A percentile compares a stretch with the other conserved stretches of the same genome.
These are phyloP conservation scores for Calamus simplicifolius DNA, from an alignment of 176 grass and related monocot species.

Conservation along the genomic window DNA sequence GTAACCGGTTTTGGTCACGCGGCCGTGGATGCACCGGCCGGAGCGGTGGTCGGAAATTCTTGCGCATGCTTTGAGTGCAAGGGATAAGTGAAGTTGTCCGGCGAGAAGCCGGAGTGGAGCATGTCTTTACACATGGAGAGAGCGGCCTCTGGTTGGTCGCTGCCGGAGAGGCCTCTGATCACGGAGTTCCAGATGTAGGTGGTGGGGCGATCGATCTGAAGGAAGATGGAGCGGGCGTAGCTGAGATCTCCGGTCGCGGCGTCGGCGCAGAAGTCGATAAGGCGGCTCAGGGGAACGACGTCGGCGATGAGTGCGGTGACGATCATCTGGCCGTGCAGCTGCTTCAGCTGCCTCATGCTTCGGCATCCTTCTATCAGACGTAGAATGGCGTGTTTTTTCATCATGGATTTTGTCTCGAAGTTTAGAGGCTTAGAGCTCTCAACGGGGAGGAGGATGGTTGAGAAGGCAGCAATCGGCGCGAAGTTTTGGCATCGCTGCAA, in stretches of 20 bases:
- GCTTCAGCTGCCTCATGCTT: constrained; percentile 2
- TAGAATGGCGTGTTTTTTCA: not conserved
- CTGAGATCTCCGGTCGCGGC: not conserved
- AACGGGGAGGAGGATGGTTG: too few species aligned
- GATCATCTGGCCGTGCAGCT: constrained; percentile 10
- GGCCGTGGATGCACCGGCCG: constrained; percentile 20
- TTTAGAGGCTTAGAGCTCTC: too few species aligned
- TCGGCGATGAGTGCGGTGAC: constrained; percentile 1
- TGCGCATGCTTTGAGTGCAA: constrained; percentile 26
- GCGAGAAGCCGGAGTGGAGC: constrained; percentile 5
- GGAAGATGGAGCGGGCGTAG: constrained; percentile 8
- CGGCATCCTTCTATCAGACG: not conserved
- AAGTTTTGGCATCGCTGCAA: too few species aligned
- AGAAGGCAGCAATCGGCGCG: too few species aligned
- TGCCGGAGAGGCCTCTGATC: constrained; percentile 4
- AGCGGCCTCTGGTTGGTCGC: not conserved
- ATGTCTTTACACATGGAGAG: constrained; percentile 24
- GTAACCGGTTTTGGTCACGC: constrained; percentile 19
- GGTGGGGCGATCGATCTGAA: not conserved
- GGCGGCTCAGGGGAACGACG: constrained; percentile 10
- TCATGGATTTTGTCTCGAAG: not conserved
- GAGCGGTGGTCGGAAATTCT: not conserved
- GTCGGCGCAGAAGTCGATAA: constrained; percentile 12
- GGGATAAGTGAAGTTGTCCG: constrained; percentile 39
- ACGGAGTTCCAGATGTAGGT: constrained; percentile 14